These are phyloP conservation scores for Blastobotrys apis DNA, from an alignment of 1,139 yeast species.

Conservation along the genomic window DNA sequence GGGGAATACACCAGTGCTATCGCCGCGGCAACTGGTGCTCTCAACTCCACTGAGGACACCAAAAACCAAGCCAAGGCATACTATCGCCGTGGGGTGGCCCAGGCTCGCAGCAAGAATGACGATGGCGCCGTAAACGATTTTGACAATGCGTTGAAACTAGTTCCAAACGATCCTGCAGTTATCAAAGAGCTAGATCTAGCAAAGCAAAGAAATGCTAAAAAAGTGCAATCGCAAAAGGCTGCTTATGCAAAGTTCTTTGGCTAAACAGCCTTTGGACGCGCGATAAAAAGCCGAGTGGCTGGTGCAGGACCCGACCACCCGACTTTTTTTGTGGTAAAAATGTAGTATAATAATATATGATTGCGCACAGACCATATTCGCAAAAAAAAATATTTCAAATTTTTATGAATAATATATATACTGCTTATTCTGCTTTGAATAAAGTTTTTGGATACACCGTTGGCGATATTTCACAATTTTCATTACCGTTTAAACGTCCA, in stretches of 20 bases:
- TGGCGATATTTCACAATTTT: neutral
- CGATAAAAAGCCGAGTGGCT: neutral
- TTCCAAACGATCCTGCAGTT: constrained; percentile 76
- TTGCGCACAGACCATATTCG: no score
- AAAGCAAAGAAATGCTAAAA: constrained; percentile 47
- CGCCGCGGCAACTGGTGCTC: constrained; percentile 59
- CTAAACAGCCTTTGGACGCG: constrained; percentile 10
- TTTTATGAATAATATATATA: neutral
- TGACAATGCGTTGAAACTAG: constrained; percentile 57
- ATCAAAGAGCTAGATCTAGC: constrained; percentile 62
- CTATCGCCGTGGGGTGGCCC: constrained; percentile 82
- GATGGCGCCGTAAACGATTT: constrained; percentile 66
- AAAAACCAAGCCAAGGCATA: constrained; percentile 77
- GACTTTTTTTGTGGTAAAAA: neutral
- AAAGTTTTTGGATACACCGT: no score
- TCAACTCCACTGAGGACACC: constrained; percentile 59
- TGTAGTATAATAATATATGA: neutral
- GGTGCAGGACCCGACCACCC: neutral
- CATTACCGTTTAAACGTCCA: neutral
- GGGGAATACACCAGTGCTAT: constrained; percentile 55
- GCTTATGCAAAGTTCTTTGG: constrained; percentile 79
- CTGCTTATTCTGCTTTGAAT: no score
- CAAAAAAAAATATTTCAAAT: neutral
- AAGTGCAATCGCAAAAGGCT: constrained; percentile 70
- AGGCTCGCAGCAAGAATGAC: constrained; percentile 58